A percentile compares a stretch with the other conserved stretches of the same genome.
phyloP scores from a whole-genome alignment of 257 asterid genomes.

The Solanum pimpinellifolium region DNA sequence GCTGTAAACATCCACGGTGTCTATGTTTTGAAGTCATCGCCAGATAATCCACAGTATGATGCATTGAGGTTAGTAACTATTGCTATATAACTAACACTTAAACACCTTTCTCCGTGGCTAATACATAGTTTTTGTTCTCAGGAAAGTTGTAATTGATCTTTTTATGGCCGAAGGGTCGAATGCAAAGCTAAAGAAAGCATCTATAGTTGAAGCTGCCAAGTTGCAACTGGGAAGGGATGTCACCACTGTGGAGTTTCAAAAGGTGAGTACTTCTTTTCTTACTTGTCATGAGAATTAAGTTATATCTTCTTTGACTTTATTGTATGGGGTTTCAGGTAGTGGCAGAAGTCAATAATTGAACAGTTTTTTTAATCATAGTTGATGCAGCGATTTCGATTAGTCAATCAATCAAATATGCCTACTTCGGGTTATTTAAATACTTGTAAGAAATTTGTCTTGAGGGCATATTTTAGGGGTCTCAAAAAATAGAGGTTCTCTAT shows the following conservation, averaged over 20 bases:
- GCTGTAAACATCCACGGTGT: conserved; percentile 72
- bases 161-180: conserved; percentile 52
- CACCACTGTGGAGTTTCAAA: conserved; percentile 30
- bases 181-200: conserved; percentile 70
- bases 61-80: conserved; percentile 37
- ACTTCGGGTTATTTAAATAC: not conserved
- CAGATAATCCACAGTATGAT: conserved; percentile 55
- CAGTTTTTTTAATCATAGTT: not conserved
- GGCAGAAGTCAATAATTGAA: not conserved
- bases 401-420: not conserved
- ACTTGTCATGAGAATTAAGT: not conserved
- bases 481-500: not conserved
- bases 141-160: conserved; percentile 67
- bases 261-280: conserved; percentile 30
- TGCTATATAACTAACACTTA: not conserved
- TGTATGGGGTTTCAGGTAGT: not conserved
- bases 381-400: not conserved
- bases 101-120: not conserved
- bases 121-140: conserved; percentile 9
- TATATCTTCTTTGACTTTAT: not conserved
- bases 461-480: not conserved
- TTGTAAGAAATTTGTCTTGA: not conserved
- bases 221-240: conserved; percentile 37
- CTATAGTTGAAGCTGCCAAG: conserved; percentile 60
- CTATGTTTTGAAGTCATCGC: conserved; percentile 65